phyloP scores from a whole-genome alignment of 1,284 basidiomycete genomes.

The Trichosporon asahii region DNA sequence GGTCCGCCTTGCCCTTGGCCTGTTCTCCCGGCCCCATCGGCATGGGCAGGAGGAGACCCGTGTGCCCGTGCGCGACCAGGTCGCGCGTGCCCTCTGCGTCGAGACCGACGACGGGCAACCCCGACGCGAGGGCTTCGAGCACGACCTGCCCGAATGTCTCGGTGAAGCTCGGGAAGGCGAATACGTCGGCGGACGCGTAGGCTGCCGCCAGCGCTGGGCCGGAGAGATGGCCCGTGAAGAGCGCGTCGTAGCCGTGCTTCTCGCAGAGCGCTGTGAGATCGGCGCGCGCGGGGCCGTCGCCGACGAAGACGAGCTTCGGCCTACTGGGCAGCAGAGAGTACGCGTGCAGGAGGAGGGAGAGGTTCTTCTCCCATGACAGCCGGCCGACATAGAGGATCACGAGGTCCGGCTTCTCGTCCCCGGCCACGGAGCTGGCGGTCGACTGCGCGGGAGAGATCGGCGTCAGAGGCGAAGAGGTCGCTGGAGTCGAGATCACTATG shows the following conservation, averaged over 20 bases:
- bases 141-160: slow-evolving; percentile 61
- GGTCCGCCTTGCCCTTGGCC: slow-evolving; percentile 16
- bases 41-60: slow-evolving; percentile 54
- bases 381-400: slow-evolving; percentile 51
- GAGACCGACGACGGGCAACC: slow-evolving; percentile 59
- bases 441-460: background rate
- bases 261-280: slow-evolving; percentile 55
- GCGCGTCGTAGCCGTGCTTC: slow-evolving; percentile 53
- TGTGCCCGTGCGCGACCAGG: slow-evolving; percentile 54
- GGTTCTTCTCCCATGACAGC: slow-evolving; percentile 60
- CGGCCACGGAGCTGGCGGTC: background rate
- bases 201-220: slow-evolving; percentile 52
- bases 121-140: slow-evolving; percentile 58
- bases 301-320: slow-evolving; percentile 58
- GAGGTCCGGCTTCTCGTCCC: slow-evolving; percentile 3
- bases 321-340: slow-evolving; percentile 38
- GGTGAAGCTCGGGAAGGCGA: slow-evolving; percentile 58
- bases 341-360: slow-evolving; percentile 57
- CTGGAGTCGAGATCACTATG: background rate
- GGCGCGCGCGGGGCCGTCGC: slow-evolving; percentile 57
- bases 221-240: slow-evolving; percentile 56
- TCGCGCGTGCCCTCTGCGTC: slow-evolving; percentile 60
- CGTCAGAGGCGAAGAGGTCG: background rate
- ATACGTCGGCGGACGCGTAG: slow-evolving; percentile 59
- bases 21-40: slow-evolving; percentile 33